Evolutionary conservation across 139 green algal genomes (phyloP).

Genomic region (Auxenochlorella pyrenoidosa): DNA sequence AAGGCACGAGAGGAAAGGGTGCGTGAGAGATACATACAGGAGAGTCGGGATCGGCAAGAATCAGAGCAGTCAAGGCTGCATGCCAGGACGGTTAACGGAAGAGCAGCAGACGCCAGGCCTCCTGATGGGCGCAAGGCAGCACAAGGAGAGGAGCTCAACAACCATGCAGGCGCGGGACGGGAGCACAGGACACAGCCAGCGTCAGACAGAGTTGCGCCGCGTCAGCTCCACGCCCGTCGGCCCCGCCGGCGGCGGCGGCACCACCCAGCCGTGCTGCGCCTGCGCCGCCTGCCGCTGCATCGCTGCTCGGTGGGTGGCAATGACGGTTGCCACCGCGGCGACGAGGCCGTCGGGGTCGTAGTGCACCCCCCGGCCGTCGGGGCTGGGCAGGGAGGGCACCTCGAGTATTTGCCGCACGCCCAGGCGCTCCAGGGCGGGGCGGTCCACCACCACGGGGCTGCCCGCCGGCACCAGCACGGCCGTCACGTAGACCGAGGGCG

Average conservation of each 20-base stretch:
- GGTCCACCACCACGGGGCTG: slow-evolving; percentile 74
- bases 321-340: slow-evolving; percentile 58
- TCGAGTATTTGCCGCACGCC: slow-evolving; percentile 74
- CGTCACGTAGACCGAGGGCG: slow-evolving; percentile 76
- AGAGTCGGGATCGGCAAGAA: too few relatives aligned
- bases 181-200: background rate
- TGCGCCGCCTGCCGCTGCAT: background rate
- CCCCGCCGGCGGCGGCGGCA: background rate
- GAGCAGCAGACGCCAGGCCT: background rate
- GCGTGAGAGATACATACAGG: background rate
- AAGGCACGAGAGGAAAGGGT: background rate
- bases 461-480: slow-evolving; percentile 76
- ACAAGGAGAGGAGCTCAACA: background rate
- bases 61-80: too few relatives aligned
- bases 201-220: slow-evolving; percentile 22
- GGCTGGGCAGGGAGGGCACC: slow-evolving; percentile 59
- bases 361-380: slow-evolving; percentile 41
- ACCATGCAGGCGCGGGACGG: too few relatives aligned
- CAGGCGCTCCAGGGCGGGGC: slow-evolving; percentile 54
- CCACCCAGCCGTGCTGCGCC: background rate
- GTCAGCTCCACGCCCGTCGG: background rate
- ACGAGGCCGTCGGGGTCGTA: slow-evolving; percentile 83
- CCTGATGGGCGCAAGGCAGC: too few relatives aligned
- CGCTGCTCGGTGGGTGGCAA: slow-evolving; percentile 25
- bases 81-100: background rate